Conservation (phyloP, 139 green algal genomes). For the Chlorella sp. region DNA sequence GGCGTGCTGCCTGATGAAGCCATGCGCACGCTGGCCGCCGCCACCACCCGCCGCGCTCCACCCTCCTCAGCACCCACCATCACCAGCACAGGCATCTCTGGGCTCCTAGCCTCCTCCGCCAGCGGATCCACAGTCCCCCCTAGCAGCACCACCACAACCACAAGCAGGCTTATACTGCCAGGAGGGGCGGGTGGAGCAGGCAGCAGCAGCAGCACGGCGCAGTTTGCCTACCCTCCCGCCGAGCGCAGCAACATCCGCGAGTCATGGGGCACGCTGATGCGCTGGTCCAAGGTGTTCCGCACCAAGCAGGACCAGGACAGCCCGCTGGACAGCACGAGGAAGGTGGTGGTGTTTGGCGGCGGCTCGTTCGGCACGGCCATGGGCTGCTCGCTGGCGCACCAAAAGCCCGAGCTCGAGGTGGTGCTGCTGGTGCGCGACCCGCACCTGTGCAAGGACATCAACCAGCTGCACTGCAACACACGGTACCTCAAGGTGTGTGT, state of each 20-base stretch:
- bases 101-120: too few relatives aligned
- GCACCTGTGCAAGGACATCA: constrained; percentile 80
- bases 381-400: constrained; percentile 71
- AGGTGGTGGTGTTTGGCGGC: constrained; percentile 93
- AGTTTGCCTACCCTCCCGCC: background rate
- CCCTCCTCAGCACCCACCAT: too few relatives aligned
- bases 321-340: constrained; percentile 37
- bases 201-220: too few relatives aligned
- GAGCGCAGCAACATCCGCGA: constrained; percentile 56
- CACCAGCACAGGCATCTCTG: too few relatives aligned
- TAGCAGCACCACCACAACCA: too few relatives aligned
- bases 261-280: constrained; percentile 80
- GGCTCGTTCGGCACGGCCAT: constrained; percentile 97
- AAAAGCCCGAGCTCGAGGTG: constrained; percentile 77
- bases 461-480: constrained; percentile 79
- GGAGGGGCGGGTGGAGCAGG: too few relatives aligned
- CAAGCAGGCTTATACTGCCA: too few relatives aligned
- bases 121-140: too few relatives aligned
- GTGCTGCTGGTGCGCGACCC: constrained; percentile 79
- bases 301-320: constrained; percentile 14
- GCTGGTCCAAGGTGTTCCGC: constrained; percentile 70
- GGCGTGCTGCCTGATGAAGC: too few relatives aligned
- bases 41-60: too few relatives aligned
- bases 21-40: too few relatives aligned
- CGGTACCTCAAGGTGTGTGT: constrained; percentile 74